These are phyloP conservation scores for Chalciporus chontae DNA, from an alignment of 768 basidiomycete genomes.

Conservation along the genomic window DNA sequence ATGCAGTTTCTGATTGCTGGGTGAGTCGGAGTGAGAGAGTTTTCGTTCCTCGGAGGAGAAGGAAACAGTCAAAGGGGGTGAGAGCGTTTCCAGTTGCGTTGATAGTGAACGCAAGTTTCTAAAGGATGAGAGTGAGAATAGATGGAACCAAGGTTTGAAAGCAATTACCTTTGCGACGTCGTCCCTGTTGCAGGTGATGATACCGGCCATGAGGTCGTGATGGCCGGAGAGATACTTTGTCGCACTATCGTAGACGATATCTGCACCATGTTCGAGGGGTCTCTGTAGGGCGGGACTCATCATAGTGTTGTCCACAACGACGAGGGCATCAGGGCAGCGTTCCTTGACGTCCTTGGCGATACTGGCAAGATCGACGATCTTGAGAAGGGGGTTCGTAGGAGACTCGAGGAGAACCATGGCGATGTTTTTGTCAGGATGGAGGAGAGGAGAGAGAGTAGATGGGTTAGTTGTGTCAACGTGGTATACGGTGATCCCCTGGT, in stretches of 20 bases:
- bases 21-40: slow-evolving; percentile 97
- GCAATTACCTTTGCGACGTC: slow-evolving; percentile 74
- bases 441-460: slow-evolving; percentile 52
- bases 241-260: slow-evolving; percentile 96
- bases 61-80: slow-evolving; percentile 94
- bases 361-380: slow-evolving; percentile 84
- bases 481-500: slow-evolving; percentile 85
- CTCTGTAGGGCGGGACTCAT: slow-evolving; percentile 98
- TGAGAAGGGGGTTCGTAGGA: slow-evolving; percentile 95
- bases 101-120: slow-evolving; percentile 89
- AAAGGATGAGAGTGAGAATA: slow-evolving; percentile 3
- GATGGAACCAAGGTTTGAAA: background rate
- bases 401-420: slow-evolving; percentile 96
- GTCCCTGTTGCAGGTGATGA: slow-evolving; percentile 87
- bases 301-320: slow-evolving; percentile 98
- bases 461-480: slow-evolving; percentile 92
- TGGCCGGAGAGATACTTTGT: slow-evolving; percentile 98
- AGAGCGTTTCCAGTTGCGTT: slow-evolving; percentile 93
- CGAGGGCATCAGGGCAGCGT: slow-evolving; percentile 70
- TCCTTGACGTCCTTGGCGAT: slow-evolving; percentile 86
- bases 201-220: slow-evolving; percentile 98
- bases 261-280: slow-evolving; percentile 93
- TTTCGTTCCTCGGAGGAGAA: slow-evolving; percentile 92
- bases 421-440: slow-evolving; percentile 65
- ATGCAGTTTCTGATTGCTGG: slow-evolving; percentile 80